phyloP scores from a whole-genome alignment of 129 eudicot genomes.

The Apium graveolens region DNA sequence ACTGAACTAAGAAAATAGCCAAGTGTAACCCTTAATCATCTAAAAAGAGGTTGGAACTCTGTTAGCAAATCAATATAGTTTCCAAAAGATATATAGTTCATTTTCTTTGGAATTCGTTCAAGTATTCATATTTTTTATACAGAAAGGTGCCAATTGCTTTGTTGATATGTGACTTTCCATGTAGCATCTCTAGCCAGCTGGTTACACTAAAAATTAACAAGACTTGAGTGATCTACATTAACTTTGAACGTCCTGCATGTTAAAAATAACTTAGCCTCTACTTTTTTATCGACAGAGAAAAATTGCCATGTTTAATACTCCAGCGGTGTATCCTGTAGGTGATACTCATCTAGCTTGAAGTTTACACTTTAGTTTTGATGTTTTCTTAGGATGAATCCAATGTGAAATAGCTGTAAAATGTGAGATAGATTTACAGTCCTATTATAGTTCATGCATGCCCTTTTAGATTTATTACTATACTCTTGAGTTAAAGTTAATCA shows the following conservation, averaged over 20 bases:
- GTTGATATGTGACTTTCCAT: constrained; percentile 4
- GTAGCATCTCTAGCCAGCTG: not conserved
- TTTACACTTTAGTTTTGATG: not conserved
- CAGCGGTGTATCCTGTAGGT: not conserved
- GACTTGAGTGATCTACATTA: not conserved
- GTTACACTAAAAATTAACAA: not conserved
- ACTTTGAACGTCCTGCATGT: not conserved
- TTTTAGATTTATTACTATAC: not conserved
- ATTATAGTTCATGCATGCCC: not conserved
- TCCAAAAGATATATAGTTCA: not conserved
- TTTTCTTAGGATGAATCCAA: not conserved
- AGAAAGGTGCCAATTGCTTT: not conserved
- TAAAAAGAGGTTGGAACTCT: not conserved
- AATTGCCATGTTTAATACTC: not conserved
- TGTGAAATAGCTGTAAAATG: not conserved
- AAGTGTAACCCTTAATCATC: not conserved
- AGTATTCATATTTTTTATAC: not conserved
- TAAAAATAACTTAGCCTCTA: not conserved
- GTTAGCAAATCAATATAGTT: not conserved
- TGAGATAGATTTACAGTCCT: not conserved
- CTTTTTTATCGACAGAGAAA: not conserved
- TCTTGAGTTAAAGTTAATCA: not conserved
- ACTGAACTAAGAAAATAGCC: not conserved
- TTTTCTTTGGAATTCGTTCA: not conserved
- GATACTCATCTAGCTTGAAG: not conserved